Evolutionary conservation across 805 yeast species (phyloP).

Genomic region (Suhomyces sp.): DNA sequence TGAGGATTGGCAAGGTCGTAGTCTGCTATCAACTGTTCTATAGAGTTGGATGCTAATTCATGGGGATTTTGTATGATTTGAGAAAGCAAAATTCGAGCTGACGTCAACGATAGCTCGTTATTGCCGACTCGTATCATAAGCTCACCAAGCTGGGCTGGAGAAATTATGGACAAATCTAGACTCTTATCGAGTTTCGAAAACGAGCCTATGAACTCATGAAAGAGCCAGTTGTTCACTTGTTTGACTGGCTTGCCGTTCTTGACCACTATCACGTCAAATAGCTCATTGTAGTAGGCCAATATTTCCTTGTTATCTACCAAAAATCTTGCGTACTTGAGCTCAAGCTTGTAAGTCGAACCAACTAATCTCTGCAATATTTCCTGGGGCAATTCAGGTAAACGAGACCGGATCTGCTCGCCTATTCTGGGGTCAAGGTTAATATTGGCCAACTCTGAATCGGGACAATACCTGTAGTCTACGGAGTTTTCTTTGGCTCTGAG

Average conservation of each 20-base stretch:
- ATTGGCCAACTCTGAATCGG: slow-evolving; percentile 84
- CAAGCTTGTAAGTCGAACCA: slow-evolving; percentile 50
- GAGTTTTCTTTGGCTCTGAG: slow-evolving; percentile 77
- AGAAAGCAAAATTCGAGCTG: slow-evolving; percentile 62
- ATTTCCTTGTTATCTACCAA: slow-evolving; percentile 51
- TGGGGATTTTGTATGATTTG: slow-evolving; percentile 55
- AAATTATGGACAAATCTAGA: slow-evolving; percentile 22
- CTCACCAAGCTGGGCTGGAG: slow-evolving; percentile 49
- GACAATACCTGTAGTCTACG: slow-evolving; percentile 88
- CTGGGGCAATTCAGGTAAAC: slow-evolving; percentile 64
- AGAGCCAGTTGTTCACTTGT: slow-evolving; percentile 70
- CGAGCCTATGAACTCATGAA: slow-evolving; percentile 75
- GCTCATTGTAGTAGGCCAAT: slow-evolving; percentile 49
- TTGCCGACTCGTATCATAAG: slow-evolving; percentile 49
- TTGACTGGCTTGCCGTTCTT: slow-evolving; percentile 26
- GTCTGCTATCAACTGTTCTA: slow-evolving; percentile 50
- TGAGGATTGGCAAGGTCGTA: slow-evolving; percentile 44
- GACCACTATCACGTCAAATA: slow-evolving; percentile 28
- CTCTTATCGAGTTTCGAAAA: slow-evolving; percentile 49
- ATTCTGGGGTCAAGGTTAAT: slow-evolving; percentile 47
- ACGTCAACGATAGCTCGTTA: slow-evolving; percentile 55
- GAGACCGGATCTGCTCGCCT: slow-evolving; percentile 35
- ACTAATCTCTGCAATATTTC: slow-evolving; percentile 46
- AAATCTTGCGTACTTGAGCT: slow-evolving; percentile 72
- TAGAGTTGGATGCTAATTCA: slow-evolving; percentile 23